Evolutionary conservation across 306 rosid genomes (phyloP), one percentile per base, ranked within the genome.

Genomic region (Dicorynia guianensis): DNA sequence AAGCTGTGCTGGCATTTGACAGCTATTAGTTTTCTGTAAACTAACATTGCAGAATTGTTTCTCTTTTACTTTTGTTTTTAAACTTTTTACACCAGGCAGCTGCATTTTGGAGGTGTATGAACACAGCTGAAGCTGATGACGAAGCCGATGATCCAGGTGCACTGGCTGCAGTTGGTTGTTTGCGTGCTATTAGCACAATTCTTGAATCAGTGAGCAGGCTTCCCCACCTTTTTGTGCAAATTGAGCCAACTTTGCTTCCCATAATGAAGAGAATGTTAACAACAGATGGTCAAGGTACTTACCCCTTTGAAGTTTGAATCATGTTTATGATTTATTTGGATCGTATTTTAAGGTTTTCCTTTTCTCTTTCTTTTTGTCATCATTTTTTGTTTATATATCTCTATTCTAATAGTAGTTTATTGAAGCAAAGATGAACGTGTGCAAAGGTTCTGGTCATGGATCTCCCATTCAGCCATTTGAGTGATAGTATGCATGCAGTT

Each of bases 141-240:
- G 98, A 94, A 11, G 91, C 71, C 52, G 98, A 94, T 75, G 98
- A 94, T 84, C 86, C 96, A 13, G 96, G 97, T 78, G 97, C 98
- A 42, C 82, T 91, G 71, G 97, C 97, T 49, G 98, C 97, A 63
- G 96, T 94, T 84, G 96, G 98, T 64, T 94, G 98, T 81, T 83
- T 94, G 82, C 96, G 91, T 72, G 98, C 97, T 59, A 94, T 94
- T 60, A 91, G 97, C 86, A 89, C 98, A 42, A 91, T 94, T 84
- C 94, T 94, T 65, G 97, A 94, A 84, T 91, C 98, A 70, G 97
- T 94, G 86, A 94, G 96, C 94, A 87, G 96, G 86, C 96, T 94
- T 80, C 96, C 94, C 71, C 90, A 88, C 62, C 91, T 91, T 36
- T 94, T 91, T 82, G 84, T 84, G 74, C 84, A 89, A 85, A 81